Evolutionary conservation across 352 stramenopile species (phyloP).

Genomic region (Pythium scleroteichum): DNA sequence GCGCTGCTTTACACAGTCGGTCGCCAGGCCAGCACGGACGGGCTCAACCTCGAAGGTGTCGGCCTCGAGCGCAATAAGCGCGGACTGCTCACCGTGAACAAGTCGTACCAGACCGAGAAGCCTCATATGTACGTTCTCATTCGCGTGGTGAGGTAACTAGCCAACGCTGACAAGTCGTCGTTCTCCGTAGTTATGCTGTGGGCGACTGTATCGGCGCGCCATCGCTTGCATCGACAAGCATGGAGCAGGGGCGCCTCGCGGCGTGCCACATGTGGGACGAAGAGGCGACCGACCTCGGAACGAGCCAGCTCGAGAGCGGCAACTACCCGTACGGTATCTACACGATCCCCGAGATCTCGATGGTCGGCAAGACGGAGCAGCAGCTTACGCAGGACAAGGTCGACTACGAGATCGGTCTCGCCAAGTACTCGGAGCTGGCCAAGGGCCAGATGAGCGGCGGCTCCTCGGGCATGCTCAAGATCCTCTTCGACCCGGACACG

Average conservation of each 20-base stretch:
- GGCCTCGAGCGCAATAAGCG: slow-evolving; percentile 76
- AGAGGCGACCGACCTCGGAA: slow-evolving; percentile 50
- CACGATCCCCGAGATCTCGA: slow-evolving; percentile 91
- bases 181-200: slow-evolving; percentile 75
- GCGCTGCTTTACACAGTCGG: slow-evolving; percentile 81
- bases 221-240: slow-evolving; percentile 86
- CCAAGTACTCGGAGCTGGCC: slow-evolving; percentile 85
- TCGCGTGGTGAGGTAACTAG: too few species aligned
- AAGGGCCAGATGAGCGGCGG: slow-evolving; percentile 90
- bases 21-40: slow-evolving; percentile 75
- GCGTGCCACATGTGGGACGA: slow-evolving; percentile 84
- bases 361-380: slow-evolving; percentile 90
- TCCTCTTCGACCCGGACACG: slow-evolving; percentile 81
- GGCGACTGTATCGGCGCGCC: slow-evolving; percentile 89
- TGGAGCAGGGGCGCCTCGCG: slow-evolving; percentile 86
- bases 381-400: slow-evolving; percentile 77
- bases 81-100: slow-evolving; percentile 84
- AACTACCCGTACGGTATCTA: slow-evolving; percentile 92
- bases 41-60: slow-evolving; percentile 81
- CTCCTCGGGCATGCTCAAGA: slow-evolving; percentile 85
- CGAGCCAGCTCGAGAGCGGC: slow-evolving; percentile 70
- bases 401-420: slow-evolving; percentile 88
- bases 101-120: slow-evolving; percentile 86
- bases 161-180: too few species aligned
- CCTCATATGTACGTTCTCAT: slow-evolving; percentile 62